Conservation (phyloP, 495 filamentous ascomycete species). For the Daldinia loculata region DNA sequence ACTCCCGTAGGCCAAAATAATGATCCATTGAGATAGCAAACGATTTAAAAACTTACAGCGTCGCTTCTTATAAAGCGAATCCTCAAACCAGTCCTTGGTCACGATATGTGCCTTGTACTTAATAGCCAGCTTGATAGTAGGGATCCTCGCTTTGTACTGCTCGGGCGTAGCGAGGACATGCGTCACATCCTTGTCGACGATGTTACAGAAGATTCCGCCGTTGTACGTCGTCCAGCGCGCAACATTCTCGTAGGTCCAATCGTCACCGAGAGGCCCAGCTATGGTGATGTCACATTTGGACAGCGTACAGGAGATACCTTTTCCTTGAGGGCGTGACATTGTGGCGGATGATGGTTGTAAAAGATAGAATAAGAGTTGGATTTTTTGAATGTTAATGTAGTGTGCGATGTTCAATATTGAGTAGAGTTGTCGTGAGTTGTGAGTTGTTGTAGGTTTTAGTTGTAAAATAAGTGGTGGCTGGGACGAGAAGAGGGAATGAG, state of each 20-base stretch:
- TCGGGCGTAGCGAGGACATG: constrained; percentile 50
- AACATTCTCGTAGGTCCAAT: constrained; percentile 46
- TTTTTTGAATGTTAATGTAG: no score
- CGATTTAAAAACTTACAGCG: constrained; percentile 1
- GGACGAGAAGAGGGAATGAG: no score
- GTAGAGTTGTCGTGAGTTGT: no score
- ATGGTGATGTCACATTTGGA: constrained; percentile 41
- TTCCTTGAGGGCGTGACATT: background rate
- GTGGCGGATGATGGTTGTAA: background rate
- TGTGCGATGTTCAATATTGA: no score
- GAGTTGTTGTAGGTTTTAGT: no score
- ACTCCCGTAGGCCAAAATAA: background rate
- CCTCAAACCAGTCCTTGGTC: constrained; percentile 53
- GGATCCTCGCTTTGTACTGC: constrained; percentile 41
- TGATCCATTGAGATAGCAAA: background rate
- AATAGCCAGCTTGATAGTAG: constrained; percentile 38
- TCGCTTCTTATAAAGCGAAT: constrained; percentile 37
- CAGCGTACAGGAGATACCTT: constrained; percentile 23
- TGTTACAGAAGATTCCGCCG: constrained; percentile 35
- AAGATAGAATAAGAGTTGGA: no score
- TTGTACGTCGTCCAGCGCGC: constrained; percentile 46
- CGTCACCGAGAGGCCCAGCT: constrained; percentile 44
- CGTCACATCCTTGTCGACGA: constrained; percentile 44
- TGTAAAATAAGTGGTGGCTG: no score
- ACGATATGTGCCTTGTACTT: constrained; percentile 43